Conservation (phyloP, 1,284 basidiomycete genomes). For the Sanguinoderma infundibulare region DNA sequence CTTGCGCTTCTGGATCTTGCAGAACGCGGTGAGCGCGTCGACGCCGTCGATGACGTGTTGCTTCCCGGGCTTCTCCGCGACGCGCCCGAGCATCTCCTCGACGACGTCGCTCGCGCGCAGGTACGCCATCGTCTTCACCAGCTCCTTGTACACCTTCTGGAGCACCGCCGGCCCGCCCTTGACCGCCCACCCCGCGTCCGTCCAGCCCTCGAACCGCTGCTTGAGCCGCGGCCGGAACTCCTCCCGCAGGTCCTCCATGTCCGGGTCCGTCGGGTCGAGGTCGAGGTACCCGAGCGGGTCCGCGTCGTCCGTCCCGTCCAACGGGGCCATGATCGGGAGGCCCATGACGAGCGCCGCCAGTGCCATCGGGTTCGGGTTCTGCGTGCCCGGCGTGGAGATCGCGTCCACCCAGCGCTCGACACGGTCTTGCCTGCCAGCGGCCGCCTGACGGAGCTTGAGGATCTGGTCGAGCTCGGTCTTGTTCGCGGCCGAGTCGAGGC, state of each 20-base stretch:
- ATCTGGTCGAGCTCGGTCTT: conserved; percentile 49
- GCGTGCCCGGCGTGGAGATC: conserved; percentile 45
- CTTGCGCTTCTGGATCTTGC: conserved; percentile 50
- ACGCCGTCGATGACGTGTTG: conserved; percentile 55
- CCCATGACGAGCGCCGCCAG: conserved; percentile 75
- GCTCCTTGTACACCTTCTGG: conserved; percentile 45
- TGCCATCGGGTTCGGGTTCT: conserved; percentile 53
- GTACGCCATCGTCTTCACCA: conserved; percentile 59
- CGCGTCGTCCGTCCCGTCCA: conserved; percentile 44
- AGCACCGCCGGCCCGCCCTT: conserved; percentile 43
- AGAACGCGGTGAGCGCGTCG: conserved; percentile 50
- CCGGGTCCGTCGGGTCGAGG: conserved; percentile 55
- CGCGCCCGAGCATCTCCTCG: conserved; percentile 54
- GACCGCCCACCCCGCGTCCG: conserved; percentile 39
- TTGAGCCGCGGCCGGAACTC: conserved; percentile 62
- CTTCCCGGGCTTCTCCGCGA: conserved; percentile 58
- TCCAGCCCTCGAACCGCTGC: conserved; percentile 60
- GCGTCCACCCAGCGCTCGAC: conserved; percentile 58
- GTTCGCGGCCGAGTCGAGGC: conserved; percentile 46
- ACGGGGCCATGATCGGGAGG: conserved; percentile 44
- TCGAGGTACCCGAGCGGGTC: conserved; percentile 54
- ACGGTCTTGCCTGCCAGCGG: conserved; percentile 46
- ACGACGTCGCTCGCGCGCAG: conserved; percentile 52
- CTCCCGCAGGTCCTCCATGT: conserved; percentile 60
- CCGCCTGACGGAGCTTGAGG: conserved; percentile 43